Evolutionary conservation across 106 monocot genomes (phyloP).

Genomic region (Dendrobium huoshanense): DNA sequence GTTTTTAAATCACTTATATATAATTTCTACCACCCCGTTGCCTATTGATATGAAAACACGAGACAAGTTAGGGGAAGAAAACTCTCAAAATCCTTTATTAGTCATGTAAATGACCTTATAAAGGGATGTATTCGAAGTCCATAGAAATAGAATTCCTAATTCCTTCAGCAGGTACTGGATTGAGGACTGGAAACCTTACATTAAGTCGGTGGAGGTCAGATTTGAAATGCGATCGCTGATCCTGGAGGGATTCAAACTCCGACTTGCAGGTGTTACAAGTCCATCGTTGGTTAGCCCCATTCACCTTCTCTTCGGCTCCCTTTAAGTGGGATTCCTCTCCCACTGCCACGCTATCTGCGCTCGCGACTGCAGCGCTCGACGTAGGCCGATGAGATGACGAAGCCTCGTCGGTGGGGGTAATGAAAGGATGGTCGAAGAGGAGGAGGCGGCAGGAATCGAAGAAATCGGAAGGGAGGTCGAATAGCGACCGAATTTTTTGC

Average conservation of each 20-base stretch:
- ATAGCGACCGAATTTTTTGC: constrained; percentile 47
- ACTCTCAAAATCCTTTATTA: neutral
- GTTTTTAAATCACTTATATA: no score
- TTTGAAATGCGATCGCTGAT: constrained; percentile 89
- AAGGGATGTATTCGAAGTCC: neutral
- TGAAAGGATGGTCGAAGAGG: constrained; percentile 21
- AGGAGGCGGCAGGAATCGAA: constrained; percentile 60
- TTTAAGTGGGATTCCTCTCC: neutral
- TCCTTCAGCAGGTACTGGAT: neutral
- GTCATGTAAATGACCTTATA: neutral
- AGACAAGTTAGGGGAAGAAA: neutral
- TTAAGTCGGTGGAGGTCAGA: constrained; percentile 91
- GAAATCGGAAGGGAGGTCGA: constrained; percentile 77
- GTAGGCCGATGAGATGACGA: neutral
- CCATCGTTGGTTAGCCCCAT: constrained; percentile 39
- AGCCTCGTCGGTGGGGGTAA: constrained; percentile 1
- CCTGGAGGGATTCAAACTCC: constrained; percentile 82
- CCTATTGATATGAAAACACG: no score
- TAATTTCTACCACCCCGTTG: no score
- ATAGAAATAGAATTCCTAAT: neutral
- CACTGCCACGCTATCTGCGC: neutral
- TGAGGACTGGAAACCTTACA: constrained; percentile 19
- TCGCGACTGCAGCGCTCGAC: no score
- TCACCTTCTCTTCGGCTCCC: neutral
- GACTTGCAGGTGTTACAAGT: constrained; percentile 74